These are phyloP conservation scores for Pseudonitzschia multiseries DNA, from an alignment of 108 stramenopile genomes.

Conservation along the genomic window DNA sequence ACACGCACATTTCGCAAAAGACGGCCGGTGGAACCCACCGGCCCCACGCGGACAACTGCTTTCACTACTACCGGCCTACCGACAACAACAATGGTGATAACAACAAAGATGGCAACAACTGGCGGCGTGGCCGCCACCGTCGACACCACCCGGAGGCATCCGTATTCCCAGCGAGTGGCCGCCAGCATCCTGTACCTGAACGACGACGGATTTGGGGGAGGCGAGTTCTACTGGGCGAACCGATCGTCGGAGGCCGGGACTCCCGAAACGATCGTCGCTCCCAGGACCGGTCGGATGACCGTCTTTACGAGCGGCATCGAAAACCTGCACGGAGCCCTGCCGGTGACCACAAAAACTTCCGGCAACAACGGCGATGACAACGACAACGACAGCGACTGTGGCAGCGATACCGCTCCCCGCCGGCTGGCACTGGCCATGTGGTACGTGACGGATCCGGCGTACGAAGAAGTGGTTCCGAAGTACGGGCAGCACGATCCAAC, in stretches of 20 bases:
- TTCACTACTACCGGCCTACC: slow-evolving; percentile 36
- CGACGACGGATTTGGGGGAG: slow-evolving; percentile 2
- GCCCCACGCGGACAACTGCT: slow-evolving; percentile 48
- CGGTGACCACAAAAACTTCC: slow-evolving; percentile 2
- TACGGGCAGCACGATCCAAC: too few species aligned
- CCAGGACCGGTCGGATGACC: slow-evolving; percentile 32
- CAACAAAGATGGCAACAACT: neutral
- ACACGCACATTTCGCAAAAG: slow-evolving; percentile 44
- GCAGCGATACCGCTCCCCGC: slow-evolving; percentile 9
- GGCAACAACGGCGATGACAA: too few species aligned
- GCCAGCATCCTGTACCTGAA: slow-evolving; percentile 1
- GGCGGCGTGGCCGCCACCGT: slow-evolving; percentile 15
- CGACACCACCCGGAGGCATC: neutral
- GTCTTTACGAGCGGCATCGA: slow-evolving; percentile 48
- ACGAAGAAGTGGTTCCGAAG: slow-evolving; percentile 13
- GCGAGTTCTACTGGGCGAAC: slow-evolving; percentile 4
- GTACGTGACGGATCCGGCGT: slow-evolving; percentile 20
- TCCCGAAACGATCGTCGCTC: slow-evolving; percentile 15
- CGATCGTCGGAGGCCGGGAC: neutral
- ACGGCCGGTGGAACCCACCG: slow-evolving; percentile 36
- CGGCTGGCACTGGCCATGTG: slow-evolving; percentile 46
- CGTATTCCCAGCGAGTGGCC: neutral
- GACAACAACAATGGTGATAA: neutral
- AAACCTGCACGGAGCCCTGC: slow-evolving; percentile 46
- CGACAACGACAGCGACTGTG: too few species aligned